Conservation (phyloP, 2,329 filamentous ascomycete genomes). For the Aureobasidium sp. region DNA sequence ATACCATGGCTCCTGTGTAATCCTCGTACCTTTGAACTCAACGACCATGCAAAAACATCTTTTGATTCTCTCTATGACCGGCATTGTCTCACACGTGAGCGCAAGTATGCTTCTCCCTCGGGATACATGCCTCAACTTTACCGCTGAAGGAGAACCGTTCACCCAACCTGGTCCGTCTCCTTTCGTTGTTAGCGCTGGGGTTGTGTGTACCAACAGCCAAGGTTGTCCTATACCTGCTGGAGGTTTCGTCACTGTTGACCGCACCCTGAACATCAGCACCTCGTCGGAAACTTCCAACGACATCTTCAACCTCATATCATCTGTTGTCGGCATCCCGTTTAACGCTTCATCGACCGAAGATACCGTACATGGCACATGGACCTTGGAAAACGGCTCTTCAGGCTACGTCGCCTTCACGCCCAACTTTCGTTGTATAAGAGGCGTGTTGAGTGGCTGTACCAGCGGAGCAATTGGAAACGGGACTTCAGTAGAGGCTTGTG, state of each 20-base stretch:
- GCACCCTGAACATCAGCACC: neutral
- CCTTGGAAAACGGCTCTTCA: neutral
- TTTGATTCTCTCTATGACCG: too few species aligned
- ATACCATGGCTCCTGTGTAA: too few species aligned
- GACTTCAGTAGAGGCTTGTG: neutral
- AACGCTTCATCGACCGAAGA: neutral
- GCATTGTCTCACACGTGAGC: too few species aligned
- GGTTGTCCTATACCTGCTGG: neutral
- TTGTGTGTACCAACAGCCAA: neutral
- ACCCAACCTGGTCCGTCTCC: neutral
- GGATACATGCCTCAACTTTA: neutral
- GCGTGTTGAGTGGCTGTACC: neutral
- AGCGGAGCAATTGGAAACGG: neutral
- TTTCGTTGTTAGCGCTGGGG: neutral
- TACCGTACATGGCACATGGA: neutral
- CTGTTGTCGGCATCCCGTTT: neutral
- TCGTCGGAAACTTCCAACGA: neutral
- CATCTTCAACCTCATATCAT: neutral
- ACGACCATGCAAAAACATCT: too few species aligned
- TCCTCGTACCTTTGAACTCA: too few species aligned
- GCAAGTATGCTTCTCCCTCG: too few species aligned
- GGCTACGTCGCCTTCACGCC: neutral
- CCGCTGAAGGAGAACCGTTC: neutral
- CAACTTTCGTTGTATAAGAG: neutral
- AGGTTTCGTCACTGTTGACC: neutral